These are phyloP conservation scores for Cajanus cajan DNA, from an alignment of 306 rosid species.

Conservation along the genomic window DNA sequence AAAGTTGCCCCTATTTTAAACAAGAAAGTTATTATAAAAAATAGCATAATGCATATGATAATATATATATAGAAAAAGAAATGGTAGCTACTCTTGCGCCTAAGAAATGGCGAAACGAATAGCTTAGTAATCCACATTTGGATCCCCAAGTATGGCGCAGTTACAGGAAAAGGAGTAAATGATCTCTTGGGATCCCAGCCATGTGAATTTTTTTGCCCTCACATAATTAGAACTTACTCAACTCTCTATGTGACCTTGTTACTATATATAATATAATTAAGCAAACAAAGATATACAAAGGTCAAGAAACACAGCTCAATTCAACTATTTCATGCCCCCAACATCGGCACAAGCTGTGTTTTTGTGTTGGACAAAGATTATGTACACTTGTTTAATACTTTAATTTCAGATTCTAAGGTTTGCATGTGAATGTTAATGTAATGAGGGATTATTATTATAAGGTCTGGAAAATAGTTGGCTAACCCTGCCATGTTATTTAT, in stretches of 20 bases:
- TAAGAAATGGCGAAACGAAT: constrained; percentile 20
- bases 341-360: constrained; percentile 53
- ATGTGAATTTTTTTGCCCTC: not conserved
- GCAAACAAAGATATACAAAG: constrained; percentile 53
- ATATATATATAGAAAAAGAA: not conserved
- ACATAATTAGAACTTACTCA: constrained; percentile 30
- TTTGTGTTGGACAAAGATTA: constrained; percentile 54
- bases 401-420: constrained; percentile 6
- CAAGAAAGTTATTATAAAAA: constrained; percentile 3
- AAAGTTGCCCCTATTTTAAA: not conserved
- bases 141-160: constrained; percentile 49
- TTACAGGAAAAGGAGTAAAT: constrained; percentile 42
- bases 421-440: constrained; percentile 42
- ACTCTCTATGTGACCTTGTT: not conserved
- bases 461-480: constrained; percentile 35
- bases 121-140: constrained; percentile 30
- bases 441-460: constrained; percentile 27
- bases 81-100: constrained; percentile 16
- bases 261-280: not conserved
- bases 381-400: constrained; percentile 28
- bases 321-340: constrained; percentile 41
- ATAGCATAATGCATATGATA: not conserved
- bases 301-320: constrained; percentile 51
- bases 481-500: constrained; percentile 29
- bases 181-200: constrained; percentile 46